These are phyloP conservation scores for Ustilago nuda DNA, from an alignment of 1,284 basidiomycete genomes.

Conservation along the genomic window DNA sequence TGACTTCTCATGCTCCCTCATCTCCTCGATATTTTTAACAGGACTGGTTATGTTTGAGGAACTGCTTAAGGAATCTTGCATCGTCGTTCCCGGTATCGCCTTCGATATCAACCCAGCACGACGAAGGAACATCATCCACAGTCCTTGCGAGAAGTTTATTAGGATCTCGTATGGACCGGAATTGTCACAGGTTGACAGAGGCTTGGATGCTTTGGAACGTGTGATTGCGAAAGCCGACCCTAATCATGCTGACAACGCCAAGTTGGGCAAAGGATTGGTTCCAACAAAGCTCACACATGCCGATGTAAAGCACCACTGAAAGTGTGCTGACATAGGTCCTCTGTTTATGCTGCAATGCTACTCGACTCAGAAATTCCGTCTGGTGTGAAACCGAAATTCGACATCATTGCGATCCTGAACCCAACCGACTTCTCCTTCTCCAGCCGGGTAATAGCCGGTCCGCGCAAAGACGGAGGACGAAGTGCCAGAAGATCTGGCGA, in stretches of 20 bases:
- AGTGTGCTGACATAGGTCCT: background rate
- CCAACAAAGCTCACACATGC: slow-evolving; percentile 33
- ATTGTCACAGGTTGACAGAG: slow-evolving; percentile 80
- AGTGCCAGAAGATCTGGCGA: too few species aligned
- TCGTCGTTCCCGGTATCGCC: slow-evolving; percentile 85
- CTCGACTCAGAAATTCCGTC: background rate
- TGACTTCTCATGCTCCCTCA: background rate
- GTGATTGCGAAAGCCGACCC: slow-evolving; percentile 78
- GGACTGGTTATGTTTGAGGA: slow-evolving; percentile 91
- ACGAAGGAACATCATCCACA: slow-evolving; percentile 80
- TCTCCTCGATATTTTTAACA: background rate
- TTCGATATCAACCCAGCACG: slow-evolving; percentile 76
- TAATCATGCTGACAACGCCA: slow-evolving; percentile 69
- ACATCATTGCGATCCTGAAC: too few species aligned
- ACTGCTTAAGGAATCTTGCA: slow-evolving; percentile 86
- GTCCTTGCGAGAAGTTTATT: slow-evolving; percentile 73
- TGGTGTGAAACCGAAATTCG: too few species aligned
- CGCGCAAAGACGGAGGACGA: too few species aligned
- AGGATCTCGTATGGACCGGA: slow-evolving; percentile 83
- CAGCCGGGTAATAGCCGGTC: too few species aligned
- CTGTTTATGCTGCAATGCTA: background rate
- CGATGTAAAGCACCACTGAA: slow-evolving; percentile 30
- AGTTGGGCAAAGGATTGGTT: slow-evolving; percentile 35
- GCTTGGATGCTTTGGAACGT: slow-evolving; percentile 84
- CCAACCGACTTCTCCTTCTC: too few species aligned